Percentiles rank a stretch among this genome's conserved stretches.
phyloP scores from a whole-genome alignment of 2,329 filamentous ascomycete species.

The Fusarium clavum region DNA sequence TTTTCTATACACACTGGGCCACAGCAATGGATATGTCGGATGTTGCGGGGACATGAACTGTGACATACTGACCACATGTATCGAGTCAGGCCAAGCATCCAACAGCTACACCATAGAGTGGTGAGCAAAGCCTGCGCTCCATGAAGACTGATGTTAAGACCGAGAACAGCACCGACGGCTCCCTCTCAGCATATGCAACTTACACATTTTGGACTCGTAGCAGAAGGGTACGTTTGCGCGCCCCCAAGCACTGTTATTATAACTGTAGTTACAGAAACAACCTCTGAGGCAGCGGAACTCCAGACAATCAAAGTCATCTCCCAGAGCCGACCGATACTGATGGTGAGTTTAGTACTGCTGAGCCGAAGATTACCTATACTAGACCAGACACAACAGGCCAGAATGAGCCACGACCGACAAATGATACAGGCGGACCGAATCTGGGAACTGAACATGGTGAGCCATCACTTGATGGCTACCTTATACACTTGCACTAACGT shows the following conservation, averaged over 20 bases:
- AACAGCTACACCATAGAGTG: constrained; percentile 11
- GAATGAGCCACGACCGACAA: not conserved
- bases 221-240: constrained; percentile 18
- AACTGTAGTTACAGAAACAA: constrained; percentile 6
- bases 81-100: constrained; percentile 21
- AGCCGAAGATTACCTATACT: not conserved
- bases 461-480: not conserved
- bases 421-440: not conserved
- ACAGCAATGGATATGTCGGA: not conserved
- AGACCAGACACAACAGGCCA: not conserved
- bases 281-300: not conserved
- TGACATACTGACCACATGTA: constrained; percentile 16
- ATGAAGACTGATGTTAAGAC: not conserved
- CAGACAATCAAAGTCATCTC: not conserved
- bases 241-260: not conserved
- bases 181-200: constrained; percentile 24
- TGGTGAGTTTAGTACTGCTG: not conserved
- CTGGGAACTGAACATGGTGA: constrained; percentile 23
- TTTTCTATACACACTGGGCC: not conserved
- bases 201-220: constrained; percentile 17
- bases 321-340: not conserved
- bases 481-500: not conserved
- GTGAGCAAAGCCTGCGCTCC: not conserved
- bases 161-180: constrained; percentile 2
- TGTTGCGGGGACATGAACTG: constrained; percentile 20